These are phyloP conservation scores for Epicoccum nigrum DNA, from an alignment of 2,329 filamentous ascomycete genomes.

Conservation along the genomic window DNA sequence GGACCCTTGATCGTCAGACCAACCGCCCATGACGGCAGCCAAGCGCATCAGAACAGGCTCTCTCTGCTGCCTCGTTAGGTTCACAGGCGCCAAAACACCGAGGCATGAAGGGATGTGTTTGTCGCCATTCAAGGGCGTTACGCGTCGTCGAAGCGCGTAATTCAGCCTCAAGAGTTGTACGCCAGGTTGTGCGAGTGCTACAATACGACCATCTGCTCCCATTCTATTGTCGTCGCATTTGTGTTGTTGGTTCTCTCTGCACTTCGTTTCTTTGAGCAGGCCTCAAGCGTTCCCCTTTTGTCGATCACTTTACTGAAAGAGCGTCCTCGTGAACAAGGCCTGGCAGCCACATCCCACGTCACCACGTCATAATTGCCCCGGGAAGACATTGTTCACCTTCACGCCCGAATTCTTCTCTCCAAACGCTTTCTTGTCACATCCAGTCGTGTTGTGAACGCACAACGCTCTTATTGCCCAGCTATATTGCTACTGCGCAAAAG, in stretches of 20 bases:
- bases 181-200: background rate
- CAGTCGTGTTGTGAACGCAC: slow-evolving; percentile 11
- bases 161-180: slow-evolving; percentile 7
- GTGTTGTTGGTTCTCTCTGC: slow-evolving; percentile 1
- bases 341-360: slow-evolving; percentile 24
- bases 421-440: slow-evolving; percentile 7
- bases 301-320: slow-evolving; percentile 36
- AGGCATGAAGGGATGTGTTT: background rate
- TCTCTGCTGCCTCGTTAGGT: slow-evolving; percentile 18
- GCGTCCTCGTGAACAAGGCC: slow-evolving; percentile 23
- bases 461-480: slow-evolving; percentile 8
- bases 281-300: slow-evolving; percentile 21
- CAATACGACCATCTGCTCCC: background rate
- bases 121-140: slow-evolving; percentile 15
- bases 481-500: slow-evolving; percentile 13
- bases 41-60: slow-evolving; percentile 32
- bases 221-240: slow-evolving; percentile 20
- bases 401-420: background rate
- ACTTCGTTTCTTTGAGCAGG: slow-evolving; percentile 1
- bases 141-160: slow-evolving; percentile 4
- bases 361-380: slow-evolving; percentile 32
- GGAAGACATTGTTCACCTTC: slow-evolving; percentile 8
- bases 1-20: slow-evolving; percentile 18
- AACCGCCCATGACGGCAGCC: slow-evolving; percentile 38
- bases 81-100: slow-evolving; percentile 26